Evolutionary conservation across 305 asterid genomes (phyloP).

Genomic region (Withania somnifera): DNA sequence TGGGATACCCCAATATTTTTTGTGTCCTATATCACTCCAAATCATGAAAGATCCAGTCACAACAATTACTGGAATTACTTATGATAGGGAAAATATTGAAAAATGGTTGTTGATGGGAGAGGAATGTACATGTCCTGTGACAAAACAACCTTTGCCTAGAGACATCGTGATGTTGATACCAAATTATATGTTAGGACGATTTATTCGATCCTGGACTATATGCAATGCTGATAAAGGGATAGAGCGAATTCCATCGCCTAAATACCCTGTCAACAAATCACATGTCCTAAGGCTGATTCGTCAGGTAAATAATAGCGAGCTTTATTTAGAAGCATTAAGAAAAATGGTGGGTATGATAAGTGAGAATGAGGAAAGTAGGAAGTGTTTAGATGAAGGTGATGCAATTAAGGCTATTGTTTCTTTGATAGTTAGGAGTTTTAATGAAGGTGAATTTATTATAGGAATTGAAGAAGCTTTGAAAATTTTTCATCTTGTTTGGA

Average conservation of each 20-base stretch:
- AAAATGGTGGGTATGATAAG: constrained; percentile 32
- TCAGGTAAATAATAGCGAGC: constrained; percentile 11
- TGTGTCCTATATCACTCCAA: constrained; percentile 87
- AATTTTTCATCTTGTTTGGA: constrained; percentile 45
- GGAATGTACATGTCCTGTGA: constrained; percentile 45
- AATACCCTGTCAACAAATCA: constrained; percentile 35
- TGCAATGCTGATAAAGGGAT: constrained; percentile 43
- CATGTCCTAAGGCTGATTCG: constrained; percentile 37
- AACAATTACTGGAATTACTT: constrained; percentile 76
- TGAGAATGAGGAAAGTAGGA: constrained; percentile 37
- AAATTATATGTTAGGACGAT: constrained; percentile 66
- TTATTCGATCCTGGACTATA: constrained; percentile 77
- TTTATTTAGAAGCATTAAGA: constrained; percentile 18
- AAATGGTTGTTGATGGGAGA: constrained; percentile 39
- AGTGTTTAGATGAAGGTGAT: constrained; percentile 52
- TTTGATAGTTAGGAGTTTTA: constrained; percentile 24
- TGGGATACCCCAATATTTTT: constrained; percentile 63
- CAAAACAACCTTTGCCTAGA: constrained; percentile 50
- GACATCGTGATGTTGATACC: constrained; percentile 58
- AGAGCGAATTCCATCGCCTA: constrained; percentile 67
- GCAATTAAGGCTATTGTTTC: constrained; percentile 32
- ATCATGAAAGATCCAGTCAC: constrained; percentile 89
- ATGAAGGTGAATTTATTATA: constrained; percentile 9
- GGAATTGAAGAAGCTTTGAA: constrained; percentile 47
- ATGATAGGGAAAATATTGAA: constrained; percentile 74